Evolutionary conservation across 2,329 filamentous ascomycete genomes (phyloP).

Genomic region (Ceratocystis alfenasii): DNA sequence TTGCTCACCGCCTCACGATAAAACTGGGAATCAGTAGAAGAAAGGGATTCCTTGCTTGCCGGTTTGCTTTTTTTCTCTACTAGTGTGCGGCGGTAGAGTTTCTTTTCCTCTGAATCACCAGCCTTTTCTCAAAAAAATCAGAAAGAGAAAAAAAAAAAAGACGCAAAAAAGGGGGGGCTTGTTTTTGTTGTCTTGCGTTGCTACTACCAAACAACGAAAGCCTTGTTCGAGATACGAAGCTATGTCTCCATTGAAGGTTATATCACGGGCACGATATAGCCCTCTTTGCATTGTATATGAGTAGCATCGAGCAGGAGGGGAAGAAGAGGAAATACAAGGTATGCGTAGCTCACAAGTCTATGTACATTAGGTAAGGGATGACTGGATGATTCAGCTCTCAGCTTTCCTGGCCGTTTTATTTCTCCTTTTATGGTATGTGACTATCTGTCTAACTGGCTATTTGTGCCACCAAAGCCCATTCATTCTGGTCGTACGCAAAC

Average conservation of each 20-base stretch:
- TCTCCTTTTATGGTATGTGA: no score
- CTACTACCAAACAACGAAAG: neutral
- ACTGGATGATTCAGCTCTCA: neutral
- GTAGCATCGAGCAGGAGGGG: neutral
- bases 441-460: neutral
- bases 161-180: slow-evolving; percentile 2
- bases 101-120: neutral
- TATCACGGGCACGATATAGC: slow-evolving; percentile 1
- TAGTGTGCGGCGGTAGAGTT: neutral
- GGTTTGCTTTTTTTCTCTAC: neutral
- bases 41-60: neutral
- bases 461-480: neutral
- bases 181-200: neutral
- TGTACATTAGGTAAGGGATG: neutral
- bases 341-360: slow-evolving; percentile 4
- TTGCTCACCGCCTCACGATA: slow-evolving; percentile 4
- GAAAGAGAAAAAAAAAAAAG: neutral
- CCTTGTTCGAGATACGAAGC: slow-evolving; percentile 4
- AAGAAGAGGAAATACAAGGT: neutral
- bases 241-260: slow-evolving; percentile 5
- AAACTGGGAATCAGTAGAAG: neutral
- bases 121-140: neutral
- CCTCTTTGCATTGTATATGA: neutral
- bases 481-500: neutral
- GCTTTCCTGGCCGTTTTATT: neutral